These are phyloP conservation scores for Eutrema yunnanense DNA, from an alignment of 345 rosid genomes.

Conservation along the genomic window DNA sequence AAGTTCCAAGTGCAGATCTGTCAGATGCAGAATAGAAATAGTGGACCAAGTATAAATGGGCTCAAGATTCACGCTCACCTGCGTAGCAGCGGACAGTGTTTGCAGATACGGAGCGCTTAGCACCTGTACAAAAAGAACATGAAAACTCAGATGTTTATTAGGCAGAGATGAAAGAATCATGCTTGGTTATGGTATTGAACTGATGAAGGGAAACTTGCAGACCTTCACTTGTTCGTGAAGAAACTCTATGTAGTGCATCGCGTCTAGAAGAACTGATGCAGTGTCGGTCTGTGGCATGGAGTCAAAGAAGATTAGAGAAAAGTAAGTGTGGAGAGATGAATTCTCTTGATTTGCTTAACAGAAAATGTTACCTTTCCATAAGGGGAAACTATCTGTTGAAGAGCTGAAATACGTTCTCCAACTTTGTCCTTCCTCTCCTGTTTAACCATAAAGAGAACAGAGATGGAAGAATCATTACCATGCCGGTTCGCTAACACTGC, in stretches of 20 bases:
- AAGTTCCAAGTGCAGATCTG: neutral
- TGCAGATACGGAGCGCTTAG: slow-evolving; percentile 95
- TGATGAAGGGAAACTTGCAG: slow-evolving; percentile 23
- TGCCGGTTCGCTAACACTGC: neutral
- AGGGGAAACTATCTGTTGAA: slow-evolving; percentile 95
- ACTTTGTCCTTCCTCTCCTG: slow-evolving; percentile 88
- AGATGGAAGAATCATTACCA: neutral
- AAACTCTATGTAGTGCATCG: slow-evolving; percentile 82
- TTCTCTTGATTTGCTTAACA: neutral
- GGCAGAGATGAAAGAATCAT: neutral
- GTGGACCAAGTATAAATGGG: neutral
- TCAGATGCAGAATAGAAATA: neutral
- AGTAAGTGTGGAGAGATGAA: neutral
- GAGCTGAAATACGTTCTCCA: slow-evolving; percentile 75
- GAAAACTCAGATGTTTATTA: neutral
- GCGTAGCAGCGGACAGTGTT: slow-evolving; percentile 38
- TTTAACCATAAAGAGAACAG: slow-evolving; percentile 21
- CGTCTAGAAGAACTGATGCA: slow-evolving; percentile 86
- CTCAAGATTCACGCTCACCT: slow-evolving; percentile 38
- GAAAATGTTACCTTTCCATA: slow-evolving; percentile 72
- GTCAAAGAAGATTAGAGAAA: neutral
- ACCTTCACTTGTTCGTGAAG: slow-evolving; percentile 99
- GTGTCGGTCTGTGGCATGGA: slow-evolving; percentile 73
- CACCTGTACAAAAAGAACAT: slow-evolving; percentile 45
- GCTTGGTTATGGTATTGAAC: neutral